These are phyloP conservation scores for Calycina herbarum DNA, from an alignment of 2,329 filamentous ascomycete species.

Conservation along the genomic window DNA sequence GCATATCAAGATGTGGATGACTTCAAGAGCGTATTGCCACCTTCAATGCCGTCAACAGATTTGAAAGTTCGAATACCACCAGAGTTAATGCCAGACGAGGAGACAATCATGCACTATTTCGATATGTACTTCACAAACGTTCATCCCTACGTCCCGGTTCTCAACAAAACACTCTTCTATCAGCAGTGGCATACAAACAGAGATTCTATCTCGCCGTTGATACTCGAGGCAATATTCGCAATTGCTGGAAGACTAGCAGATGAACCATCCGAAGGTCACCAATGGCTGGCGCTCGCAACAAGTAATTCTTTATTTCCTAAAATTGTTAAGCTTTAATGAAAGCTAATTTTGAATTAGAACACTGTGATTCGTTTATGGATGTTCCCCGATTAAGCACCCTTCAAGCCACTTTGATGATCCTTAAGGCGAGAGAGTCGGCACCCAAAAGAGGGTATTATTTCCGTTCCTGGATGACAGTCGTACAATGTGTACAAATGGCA, in stretches of 20 bases:
- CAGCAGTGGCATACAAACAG: conserved; percentile 85
- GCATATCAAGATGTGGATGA: conserved; percentile 72
- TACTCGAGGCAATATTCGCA: conserved; percentile 88
- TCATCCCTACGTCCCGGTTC: conserved; percentile 87
- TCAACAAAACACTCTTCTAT: conserved; percentile 81
- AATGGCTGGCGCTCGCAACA: conserved; percentile 88
- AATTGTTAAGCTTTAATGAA: conserved; percentile 15
- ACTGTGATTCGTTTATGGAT: conserved; percentile 92
- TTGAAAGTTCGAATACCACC: conserved; percentile 84
- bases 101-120: conserved; percentile 80
- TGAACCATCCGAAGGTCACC: conserved; percentile 79
- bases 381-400: conserved; percentile 87
- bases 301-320: conserved; percentile 49
- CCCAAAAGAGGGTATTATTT: conserved; percentile 96
- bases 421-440: conserved; percentile 89
- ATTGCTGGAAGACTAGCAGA: conserved; percentile 83
- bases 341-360: conserved; percentile 55
- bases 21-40: conserved; percentile 68
- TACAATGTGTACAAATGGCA: conserved; percentile 88
- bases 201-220: conserved; percentile 81
- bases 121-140: conserved; percentile 88
- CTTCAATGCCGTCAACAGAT: conserved; percentile 66
- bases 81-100: conserved; percentile 88
- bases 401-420: conserved; percentile 80
- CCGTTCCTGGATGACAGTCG: conserved; percentile 94